Base-by-base conservation (phyloP, 1,284 basidiomycete species). In the Cystobasidium pallidum region DNA sequence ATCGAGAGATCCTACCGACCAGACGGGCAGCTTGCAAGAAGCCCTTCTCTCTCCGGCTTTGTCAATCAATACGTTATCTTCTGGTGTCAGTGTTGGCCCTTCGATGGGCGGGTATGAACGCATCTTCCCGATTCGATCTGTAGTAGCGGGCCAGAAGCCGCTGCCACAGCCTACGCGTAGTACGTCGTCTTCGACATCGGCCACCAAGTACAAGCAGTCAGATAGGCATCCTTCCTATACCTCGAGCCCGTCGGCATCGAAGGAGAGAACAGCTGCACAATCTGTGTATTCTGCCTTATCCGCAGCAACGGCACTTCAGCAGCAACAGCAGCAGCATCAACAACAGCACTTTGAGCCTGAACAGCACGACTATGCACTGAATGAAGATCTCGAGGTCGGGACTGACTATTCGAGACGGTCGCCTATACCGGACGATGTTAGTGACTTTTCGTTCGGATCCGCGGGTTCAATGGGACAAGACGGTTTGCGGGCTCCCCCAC, bases 61-160 rank as follows among this genome's bases (percentile, higher is more conserved):
- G 21, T 71, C 68, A 7, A 64, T 47, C 17, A 47, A 39, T 4
- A 71, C 68, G 8, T 51, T 71, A 17, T 63, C 59, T 2, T 57
- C 68, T 13, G 68, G 68, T 10, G 61, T 71, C 15, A 71, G 59
- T 51, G 47, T 71, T 2, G 59, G 68, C 11, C 57, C 61, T 17
- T 62, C 68, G 39, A 71, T 71, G 68, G 68, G 68, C 17, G 68
- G 68, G 6, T 49, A 58, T 43, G 68, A 71, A 41, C 59, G 68
- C 28, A 71, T 71, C 49, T 71, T 71, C 36, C 68, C 68, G 13
- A 71, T 71, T 36, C 59, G 61, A 13, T 54, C 47, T 19, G 59
- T 71, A 21, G 59, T 71, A 26, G 68, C 68, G n/a, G 58, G 58
- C 21, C 58, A 43, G 41, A 41, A 45, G 26, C 68, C 68, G 21